A percentile compares a stretch with the other conserved stretches of the same genome.
Evolutionary conservation across 768 basidiomycete genomes (phyloP).

Genomic region (Lactarius tabidus): DNA sequence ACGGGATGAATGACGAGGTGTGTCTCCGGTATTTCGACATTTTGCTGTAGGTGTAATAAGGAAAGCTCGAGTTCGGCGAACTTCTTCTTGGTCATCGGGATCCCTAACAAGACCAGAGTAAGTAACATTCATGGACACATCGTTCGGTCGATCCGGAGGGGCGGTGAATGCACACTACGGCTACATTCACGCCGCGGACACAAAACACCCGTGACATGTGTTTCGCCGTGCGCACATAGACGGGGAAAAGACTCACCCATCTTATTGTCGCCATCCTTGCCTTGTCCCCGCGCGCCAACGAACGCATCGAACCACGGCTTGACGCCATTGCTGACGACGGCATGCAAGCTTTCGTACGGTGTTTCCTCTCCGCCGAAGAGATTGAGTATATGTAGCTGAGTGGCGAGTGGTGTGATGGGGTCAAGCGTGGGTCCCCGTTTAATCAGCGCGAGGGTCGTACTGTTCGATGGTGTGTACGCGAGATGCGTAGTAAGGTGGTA

Average conservation of each 20-base stretch:
- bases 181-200: neutral
- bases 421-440: constrained; percentile 86
- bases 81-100: constrained; percentile 99
- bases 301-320: constrained; percentile 99
- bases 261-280: constrained; percentile 75
- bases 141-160: neutral
- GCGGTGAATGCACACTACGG: neutral
- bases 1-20: constrained; percentile 87
- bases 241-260: constrained; percentile 51
- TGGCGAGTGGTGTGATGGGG: constrained; percentile 68
- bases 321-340: constrained; percentile 90
- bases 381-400: constrained; percentile 89
- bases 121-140: neutral
- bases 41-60: constrained; percentile 92
- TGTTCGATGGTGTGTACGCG: constrained; percentile 72
- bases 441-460: constrained; percentile 90
- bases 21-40: constrained; percentile 98
- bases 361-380: constrained; percentile 85
- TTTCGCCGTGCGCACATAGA: neutral
- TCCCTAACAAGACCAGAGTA: constrained; percentile 43
- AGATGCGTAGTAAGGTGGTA: constrained; percentile 72
- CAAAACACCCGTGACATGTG: neutral
- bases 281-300: constrained; percentile 74
- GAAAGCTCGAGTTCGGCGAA: constrained; percentile 97
- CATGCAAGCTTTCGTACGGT: constrained; percentile 94